Evolutionary conservation across 2,329 filamentous ascomycete species (phyloP), one percentile per base, ranked within the genome.

Genomic region (Dactylonectria estremocensis): DNA sequence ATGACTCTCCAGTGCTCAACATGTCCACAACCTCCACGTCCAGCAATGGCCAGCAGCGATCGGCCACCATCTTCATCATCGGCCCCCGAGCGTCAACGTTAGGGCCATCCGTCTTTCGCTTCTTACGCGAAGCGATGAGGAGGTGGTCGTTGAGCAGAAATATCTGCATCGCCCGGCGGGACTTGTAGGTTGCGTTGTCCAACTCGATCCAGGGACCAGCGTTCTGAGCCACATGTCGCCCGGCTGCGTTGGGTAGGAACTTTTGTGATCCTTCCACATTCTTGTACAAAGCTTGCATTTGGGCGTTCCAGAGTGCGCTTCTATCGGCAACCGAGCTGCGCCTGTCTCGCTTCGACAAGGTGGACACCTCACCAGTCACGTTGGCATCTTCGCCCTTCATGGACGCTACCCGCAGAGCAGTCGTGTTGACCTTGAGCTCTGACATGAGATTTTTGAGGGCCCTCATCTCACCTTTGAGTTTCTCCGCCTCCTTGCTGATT

Each of bases 401-500:
- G 4, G 91, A 90, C 3, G 89, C 86, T 20, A 88, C 84, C 54
- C 90, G 86, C 43, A 93, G 82, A 3, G 91, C 90, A 18, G 87
- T 91, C 1, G 91, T 92, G 67, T 95, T 94, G 8, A 90, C 87
- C 75, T 94, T 98, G 64, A 99, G 87, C 72, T 99, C 96, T 2
- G 94, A 91, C 92, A 99, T 98, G 59, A 98, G 87, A 71, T 94
- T 94, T 50, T 93, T 90, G 35, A 99, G 88, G 7, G 93, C 93
- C 59, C 94, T 90, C 96, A 99, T 98, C 80, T 99, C 96, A 62
- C 90, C 90, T 83, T 98, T 98, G 65, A 99, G 89, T 83, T 97
- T 98, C 82, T 99, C 96, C 2, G 97, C 96, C 83, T 99, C 96
- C 82, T 98, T 98, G 79, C 95, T 98, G 81, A 99, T 98, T 82